Conservation (phyloP, 768 basidiomycete genomes). For the Podaxis mareebaensis region DNA sequence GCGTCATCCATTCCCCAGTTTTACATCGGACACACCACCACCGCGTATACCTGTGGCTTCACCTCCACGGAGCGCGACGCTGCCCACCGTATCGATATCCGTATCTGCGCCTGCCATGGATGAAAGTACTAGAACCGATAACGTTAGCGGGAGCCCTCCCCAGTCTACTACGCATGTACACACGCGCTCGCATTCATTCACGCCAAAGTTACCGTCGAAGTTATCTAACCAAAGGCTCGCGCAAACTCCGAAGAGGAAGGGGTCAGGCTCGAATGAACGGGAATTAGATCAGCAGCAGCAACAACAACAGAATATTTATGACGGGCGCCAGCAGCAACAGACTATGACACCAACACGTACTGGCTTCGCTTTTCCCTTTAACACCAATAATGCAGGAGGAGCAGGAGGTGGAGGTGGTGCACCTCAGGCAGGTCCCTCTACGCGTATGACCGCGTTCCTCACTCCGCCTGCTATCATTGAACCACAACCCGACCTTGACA, state of each 20-base stretch:
- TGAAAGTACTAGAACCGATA: constrained; percentile 16
- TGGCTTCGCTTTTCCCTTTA: constrained; percentile 3
- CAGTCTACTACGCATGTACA: constrained; percentile 46
- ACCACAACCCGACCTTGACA: constrained; percentile 23
- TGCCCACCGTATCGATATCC: constrained; percentile 46
- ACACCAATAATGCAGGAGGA: background rate
- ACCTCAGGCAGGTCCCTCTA: background rate
- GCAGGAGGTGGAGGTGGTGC: background rate
- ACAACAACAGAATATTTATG: background rate
- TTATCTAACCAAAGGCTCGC: constrained; percentile 45
- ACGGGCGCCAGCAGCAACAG: constrained; percentile 4
- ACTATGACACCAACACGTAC: constrained; percentile 16
- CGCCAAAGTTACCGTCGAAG: constrained; percentile 71
- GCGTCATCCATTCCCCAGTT: constrained; percentile 45
- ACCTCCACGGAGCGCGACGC: constrained; percentile 34
- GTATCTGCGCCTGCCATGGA: constrained; percentile 45
- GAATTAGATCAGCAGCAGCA: constrained; percentile 5
- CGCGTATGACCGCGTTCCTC: constrained; percentile 36
- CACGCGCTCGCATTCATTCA: constrained; percentile 68
- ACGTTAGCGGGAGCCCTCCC: constrained; percentile 6
- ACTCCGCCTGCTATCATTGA: constrained; percentile 53
- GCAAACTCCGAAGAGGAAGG: constrained; percentile 54
- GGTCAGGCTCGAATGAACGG: constrained; percentile 32
- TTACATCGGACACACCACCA: constrained; percentile 32
- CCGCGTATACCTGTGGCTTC: constrained; percentile 21